Evolutionary conservation across 208 protist species (phyloP), one percentile per base, ranked within the genome.

Genomic region (Polymyxa betae): DNA sequence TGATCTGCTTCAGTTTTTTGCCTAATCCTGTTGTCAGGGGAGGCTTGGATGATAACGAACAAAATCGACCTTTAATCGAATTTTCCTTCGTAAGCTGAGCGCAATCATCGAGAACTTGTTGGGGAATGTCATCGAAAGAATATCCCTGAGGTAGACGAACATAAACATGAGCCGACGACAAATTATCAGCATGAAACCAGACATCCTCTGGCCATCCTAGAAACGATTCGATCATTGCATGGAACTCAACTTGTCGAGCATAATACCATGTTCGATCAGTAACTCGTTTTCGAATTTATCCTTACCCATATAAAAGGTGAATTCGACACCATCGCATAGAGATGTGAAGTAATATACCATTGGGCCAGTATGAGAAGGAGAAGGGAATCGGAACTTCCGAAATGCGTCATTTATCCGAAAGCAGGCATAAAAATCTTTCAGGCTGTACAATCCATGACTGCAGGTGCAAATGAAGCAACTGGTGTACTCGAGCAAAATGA

Each of bases 271-370:
- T 29, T 35, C 88, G 12, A 94, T 93, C 16, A 94, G 46, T 32
- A 92, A 43, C 66, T 94, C 93, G 77, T 94, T 94, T 87, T 94
- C 93, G 60, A 91, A 91, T 89, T 94, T 93, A 72, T 94, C 93
- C 45, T 88, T 89, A 0, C 93, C 93, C 43, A 93, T 92, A 38
- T 94, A 94, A 24, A 93, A 29, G 1, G 87, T n/a, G 68, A 88
- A 90, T 12, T 82, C 72, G 16, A 40, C 16, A n/a, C n/a, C 72
- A 82, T 82, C 72, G 72, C 72, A 82, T 16, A 16, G 5, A 12
- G 72, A 82, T 20, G 72, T 82, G n/a, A 82, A 82, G 72, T 82
- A 82, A n/a, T 82, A 82, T 12, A 82, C 72, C 72, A 82, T 82
- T 60, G 49, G n/a, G n/a, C n/a, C n/a, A n/a, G n/a, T n/a, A n/a